Percentiles rank a stretch among this genome's conserved stretches.
Conservation (phyloP, 345 rosid genomes). For the Lenwebbia sp. region DNA sequence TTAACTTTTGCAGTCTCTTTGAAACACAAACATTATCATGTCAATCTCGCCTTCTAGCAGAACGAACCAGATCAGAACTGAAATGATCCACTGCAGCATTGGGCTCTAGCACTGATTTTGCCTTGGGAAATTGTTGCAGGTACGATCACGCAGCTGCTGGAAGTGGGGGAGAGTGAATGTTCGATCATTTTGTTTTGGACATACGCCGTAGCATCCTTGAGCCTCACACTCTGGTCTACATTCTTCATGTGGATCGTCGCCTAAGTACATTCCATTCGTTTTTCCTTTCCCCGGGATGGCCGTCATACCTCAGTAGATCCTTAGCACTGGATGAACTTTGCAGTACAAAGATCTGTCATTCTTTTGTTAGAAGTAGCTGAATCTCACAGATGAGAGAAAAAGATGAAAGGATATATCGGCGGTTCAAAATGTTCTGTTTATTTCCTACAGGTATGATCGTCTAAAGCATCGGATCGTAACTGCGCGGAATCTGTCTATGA, state of each 20-base stretch:
- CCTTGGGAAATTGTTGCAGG: slow-evolving; percentile 9
- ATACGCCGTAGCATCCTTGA: slow-evolving; percentile 10
- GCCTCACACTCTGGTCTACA: slow-evolving; percentile 23
- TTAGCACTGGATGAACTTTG: not conserved
- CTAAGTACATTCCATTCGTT: not conserved
- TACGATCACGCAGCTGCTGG: slow-evolving; percentile 17
- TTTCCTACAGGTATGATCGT: not conserved
- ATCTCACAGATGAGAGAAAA: not conserved
- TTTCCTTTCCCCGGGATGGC: not conserved
- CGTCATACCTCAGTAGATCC: not conserved
- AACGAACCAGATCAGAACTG: not conserved
- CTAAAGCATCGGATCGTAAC: not conserved
- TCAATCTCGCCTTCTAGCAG: not conserved
- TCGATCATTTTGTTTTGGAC: slow-evolving; percentile 29
- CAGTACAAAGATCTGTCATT: not conserved
- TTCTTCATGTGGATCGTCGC: slow-evolving; percentile 22
- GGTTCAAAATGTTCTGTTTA: not conserved
- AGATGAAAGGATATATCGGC: not conserved
- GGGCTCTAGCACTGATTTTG: not conserved
- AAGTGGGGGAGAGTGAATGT: slow-evolving; percentile 21
- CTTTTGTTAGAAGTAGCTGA: not conserved
- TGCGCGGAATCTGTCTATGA: not conserved
- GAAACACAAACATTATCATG: not conserved
- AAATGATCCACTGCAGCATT: not conserved
- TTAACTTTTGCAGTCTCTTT: not conserved